These are phyloP conservation scores for Erysimum cheiri DNA, from an alignment of 441 rosid genomes.

Conservation along the genomic window DNA sequence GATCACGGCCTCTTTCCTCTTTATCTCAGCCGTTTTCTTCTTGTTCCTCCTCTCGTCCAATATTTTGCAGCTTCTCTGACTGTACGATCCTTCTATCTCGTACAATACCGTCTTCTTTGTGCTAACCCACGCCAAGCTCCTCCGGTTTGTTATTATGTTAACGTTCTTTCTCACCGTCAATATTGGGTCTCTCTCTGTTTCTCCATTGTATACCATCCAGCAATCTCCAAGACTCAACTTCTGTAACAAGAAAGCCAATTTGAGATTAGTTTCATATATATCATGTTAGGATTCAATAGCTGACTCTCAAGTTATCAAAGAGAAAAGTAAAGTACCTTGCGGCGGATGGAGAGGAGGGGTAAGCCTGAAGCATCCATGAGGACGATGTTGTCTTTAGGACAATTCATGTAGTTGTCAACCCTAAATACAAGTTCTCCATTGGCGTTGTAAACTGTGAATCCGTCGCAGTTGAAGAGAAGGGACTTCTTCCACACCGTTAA, in stretches of 20 bases:
- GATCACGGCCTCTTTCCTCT: slow-evolving; percentile 62
- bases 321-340: slow-evolving; percentile 58
- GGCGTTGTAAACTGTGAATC: slow-evolving; percentile 80
- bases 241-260: slow-evolving; percentile 42
- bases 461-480: slow-evolving; percentile 85
- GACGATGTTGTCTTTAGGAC: slow-evolving; percentile 60
- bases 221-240: slow-evolving; percentile 73
- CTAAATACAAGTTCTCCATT: slow-evolving; percentile 78
- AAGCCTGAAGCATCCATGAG: slow-evolving; percentile 90
- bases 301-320: not conserved
- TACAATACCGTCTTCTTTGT: slow-evolving; percentile 48
- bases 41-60: slow-evolving; percentile 61
- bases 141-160: slow-evolving; percentile 52
- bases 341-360: slow-evolving; percentile 92
- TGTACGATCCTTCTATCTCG: slow-evolving; percentile 81
- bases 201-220: slow-evolving; percentile 89
- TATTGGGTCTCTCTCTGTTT: slow-evolving; percentile 59
- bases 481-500: slow-evolving; percentile 98
- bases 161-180: slow-evolving; percentile 61
- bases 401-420: slow-evolving; percentile 82
- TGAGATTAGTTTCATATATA: slow-evolving; percentile 6
- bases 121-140: slow-evolving; percentile 60
- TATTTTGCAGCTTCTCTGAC: slow-evolving; percentile 68
- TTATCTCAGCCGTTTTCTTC: slow-evolving; percentile 67
- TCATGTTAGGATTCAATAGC: too few relatives aligned